Conservation (phyloP, 192 early-diverging fungal species). For the Podila epicladia region DNA sequence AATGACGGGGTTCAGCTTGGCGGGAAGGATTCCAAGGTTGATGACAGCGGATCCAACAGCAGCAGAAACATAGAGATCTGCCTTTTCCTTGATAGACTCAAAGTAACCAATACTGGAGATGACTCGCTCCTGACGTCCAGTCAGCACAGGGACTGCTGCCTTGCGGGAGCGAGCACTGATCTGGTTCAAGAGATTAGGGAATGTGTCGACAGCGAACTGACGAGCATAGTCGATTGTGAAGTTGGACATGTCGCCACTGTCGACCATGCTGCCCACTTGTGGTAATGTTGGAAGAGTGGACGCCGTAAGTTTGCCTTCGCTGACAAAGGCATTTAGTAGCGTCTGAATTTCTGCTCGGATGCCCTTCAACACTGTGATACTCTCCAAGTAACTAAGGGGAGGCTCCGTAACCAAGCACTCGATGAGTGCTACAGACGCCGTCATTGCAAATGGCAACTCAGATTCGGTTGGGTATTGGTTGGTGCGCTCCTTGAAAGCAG, state of each 20-base stretch:
- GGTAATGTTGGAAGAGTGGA: conserved; percentile 64
- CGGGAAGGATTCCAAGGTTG: conserved; percentile 77
- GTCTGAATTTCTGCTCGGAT: conserved; percentile 74
- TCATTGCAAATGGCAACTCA: conserved; percentile 59
- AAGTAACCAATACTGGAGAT: conserved; percentile 70
- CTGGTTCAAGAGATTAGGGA: conserved; percentile 54
- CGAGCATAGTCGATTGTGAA: conserved; percentile 70
- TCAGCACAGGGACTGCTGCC: conserved; percentile 50
- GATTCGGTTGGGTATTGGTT: conserved; percentile 36
- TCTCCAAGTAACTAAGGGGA: conserved; percentile 70
- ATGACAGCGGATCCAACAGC: conserved; percentile 85
- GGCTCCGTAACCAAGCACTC: conserved; percentile 63
- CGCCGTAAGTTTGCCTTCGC: conserved; percentile 55
- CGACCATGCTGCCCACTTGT: conserved; percentile 51
- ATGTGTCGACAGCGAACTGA: conserved; percentile 55
- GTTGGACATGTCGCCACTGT: conserved; percentile 19
- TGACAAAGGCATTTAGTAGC: conserved; percentile 68
- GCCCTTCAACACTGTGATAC: conserved; percentile 65
- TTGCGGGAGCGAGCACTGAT: conserved; percentile 48
- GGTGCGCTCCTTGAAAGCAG: conserved; percentile 57
- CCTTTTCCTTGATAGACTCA: conserved; percentile 68
- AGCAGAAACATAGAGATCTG: conserved; percentile 75
- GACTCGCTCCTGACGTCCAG: conserved; percentile 73
- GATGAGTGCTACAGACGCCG: conserved; percentile 65
- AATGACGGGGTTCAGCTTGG: conserved; percentile 86